Evolutionary conservation across 2,329 filamentous ascomycete genomes (phyloP).

Genomic region (Xylaria hypoxylon): DNA sequence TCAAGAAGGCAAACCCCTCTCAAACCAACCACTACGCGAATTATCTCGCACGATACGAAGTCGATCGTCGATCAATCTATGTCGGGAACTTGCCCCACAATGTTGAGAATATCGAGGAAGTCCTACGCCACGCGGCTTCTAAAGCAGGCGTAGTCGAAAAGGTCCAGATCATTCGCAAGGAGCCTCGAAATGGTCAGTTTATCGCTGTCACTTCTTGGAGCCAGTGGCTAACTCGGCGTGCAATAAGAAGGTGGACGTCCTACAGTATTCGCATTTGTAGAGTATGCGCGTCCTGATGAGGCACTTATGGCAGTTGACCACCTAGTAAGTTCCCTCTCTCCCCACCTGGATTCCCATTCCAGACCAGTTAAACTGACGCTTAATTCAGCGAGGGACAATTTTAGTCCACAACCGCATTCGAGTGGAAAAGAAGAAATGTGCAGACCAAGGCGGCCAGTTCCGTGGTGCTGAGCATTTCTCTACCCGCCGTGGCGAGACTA

Average conservation of each 20-base stretch:
- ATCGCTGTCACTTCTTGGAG: not conserved
- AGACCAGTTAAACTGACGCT: conserved; percentile 30
- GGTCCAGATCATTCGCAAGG: conserved; percentile 49
- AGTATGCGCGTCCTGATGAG: conserved; percentile 54
- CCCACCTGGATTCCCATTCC: not conserved
- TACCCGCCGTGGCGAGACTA: conserved; percentile 17
- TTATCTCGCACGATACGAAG: conserved; percentile 50
- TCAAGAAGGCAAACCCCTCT: conserved; percentile 47
- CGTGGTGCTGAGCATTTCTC: conserved; percentile 24
- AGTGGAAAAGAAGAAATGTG: conserved; percentile 54
- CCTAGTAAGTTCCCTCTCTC: conserved; percentile 51
- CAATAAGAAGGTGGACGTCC: conserved; percentile 40
- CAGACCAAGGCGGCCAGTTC: conserved; percentile 26
- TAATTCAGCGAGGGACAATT: conserved; percentile 49
- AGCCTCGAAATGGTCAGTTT: conserved; percentile 29
- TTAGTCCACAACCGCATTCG: conserved; percentile 52
- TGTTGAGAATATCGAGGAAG: conserved; percentile 43
- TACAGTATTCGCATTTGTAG: conserved; percentile 53
- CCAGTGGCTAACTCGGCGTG: conserved; percentile 16
- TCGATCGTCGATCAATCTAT: conserved; percentile 53
- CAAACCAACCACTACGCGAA: conserved; percentile 47
- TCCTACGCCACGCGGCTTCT: conserved; percentile 43
- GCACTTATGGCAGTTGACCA: conserved; percentile 53
- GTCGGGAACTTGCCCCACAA: conserved; percentile 49
- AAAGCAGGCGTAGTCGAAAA: conserved; percentile 47